Base-by-base conservation (phyloP, 345 rosid species). In the Pseudoturritis turrita region DNA sequence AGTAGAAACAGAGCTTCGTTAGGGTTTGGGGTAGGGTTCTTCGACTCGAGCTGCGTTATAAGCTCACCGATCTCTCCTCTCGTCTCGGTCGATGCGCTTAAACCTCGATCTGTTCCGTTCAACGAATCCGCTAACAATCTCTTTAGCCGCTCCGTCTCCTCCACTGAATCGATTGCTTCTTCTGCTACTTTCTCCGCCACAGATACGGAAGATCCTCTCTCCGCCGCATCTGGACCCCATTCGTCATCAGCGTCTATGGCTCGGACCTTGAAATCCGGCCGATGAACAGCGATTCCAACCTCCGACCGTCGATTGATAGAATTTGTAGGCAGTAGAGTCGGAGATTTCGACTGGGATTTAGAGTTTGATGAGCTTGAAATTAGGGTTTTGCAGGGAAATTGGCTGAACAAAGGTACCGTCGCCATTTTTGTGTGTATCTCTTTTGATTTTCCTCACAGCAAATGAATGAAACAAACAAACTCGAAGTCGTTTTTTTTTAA, bases 21-120 rank as follows among this genome's bases (percentile, higher is more conserved):
- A 0, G 98, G 97, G 0, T 88, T 89, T 0, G 97, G 85, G 2
- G 88, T 91, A 28, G 98, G 98, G 76, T 94, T 94, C 82, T 75
- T 87, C 10, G 88, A 83, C 74, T 94, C 98, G 10, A 91, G 89
- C 86, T 82, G 90, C 4, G 91, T 86, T 19, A 94, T 94, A 37
- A 91, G 92, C 80, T 94, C 98, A 6, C 88, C 83, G 52, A 94
- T 81, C 87, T 91, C 98, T 5, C 86, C 97, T 76, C 95, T 81
- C 59, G 96, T 94, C 75, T 94, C 96, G 73, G 91, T 89, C 7
- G 82, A 80, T 49, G 89, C 97, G 36, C 35, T 81, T 61, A 91
- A 47, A 12, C 98, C 98, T 6, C 90, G 83, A 77, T 85, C 78
- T 18, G 92, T 94, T 51, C 98, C 97, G 58, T 88, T 88, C 57